Evolutionary conservation across 495 filamentous ascomycete species (phyloP), one percentile per base, ranked within the genome.

Genomic region (Aspergillus heteromorphus): DNA sequence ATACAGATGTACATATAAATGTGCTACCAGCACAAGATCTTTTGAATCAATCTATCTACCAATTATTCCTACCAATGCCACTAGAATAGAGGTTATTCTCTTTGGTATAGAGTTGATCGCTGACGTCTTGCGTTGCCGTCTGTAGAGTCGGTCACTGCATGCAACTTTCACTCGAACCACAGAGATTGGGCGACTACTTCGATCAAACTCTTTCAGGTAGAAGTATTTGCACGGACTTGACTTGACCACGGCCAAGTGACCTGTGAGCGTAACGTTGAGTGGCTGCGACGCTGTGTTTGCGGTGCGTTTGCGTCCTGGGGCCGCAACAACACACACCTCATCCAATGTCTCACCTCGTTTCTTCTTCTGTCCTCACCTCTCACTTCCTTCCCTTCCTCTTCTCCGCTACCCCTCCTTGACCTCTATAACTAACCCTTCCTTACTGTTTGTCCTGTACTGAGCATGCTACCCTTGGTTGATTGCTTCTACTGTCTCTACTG

Each of bases 271-370:
- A 18, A 38, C 10, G 1, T 43, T 42, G 29, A 14, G 40, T 23
- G 23, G 19, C 20, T 43, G 36, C 49, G 42, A 10, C 23, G 23
- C 23, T 27, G 23, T 23, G 49, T 52, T 52, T 52, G 49, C 23
- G 23, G 4, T 27, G 23, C 38, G 49, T 52, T 52, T 52, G 49
- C 38, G 18, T 52, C 53, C 51, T 56, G 45, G 47, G 54, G 30
- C 58, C 60, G 52, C 54, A 49, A 58, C 45, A 52, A 40, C 25
- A 57, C 25, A 57, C 43, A 38, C 16, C 47, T 25, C 19, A 19
- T 16, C 25, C 16, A 53, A 25, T 45, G 55, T 49, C 29, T 58
- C 47, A 27, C 42, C 29, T 48, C 5, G 21, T 27, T 19, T 8
- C 53, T 31, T 47, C 23, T 23, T 2, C 34, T n/a, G n/a, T n/a